Evolutionary conservation across 1,284 basidiomycete species (phyloP).

Genomic region (Fistulinella cinereoalba): DNA sequence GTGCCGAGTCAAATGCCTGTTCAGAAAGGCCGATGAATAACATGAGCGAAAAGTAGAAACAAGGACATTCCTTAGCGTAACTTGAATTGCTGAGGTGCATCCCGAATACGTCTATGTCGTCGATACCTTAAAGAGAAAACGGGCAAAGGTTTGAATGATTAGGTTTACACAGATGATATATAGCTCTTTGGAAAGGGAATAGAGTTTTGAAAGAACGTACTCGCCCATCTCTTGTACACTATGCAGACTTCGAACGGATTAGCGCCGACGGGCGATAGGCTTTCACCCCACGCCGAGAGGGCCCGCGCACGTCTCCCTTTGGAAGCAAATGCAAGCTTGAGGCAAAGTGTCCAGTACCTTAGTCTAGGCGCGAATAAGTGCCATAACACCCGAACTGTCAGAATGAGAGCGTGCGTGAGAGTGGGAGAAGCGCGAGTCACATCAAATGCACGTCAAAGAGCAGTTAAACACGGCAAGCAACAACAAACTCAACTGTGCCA

Average conservation of each 20-base stretch:
- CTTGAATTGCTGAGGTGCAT: conserved; percentile 76
- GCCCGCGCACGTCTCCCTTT: conserved; percentile 37
- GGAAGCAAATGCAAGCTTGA: conserved; percentile 43
- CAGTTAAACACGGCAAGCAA: neutral
- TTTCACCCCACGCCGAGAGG: conserved; percentile 43
- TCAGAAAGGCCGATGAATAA: neutral
- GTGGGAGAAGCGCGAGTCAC: no score
- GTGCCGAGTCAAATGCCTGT: conserved; percentile 44
- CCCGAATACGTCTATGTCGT: conserved; percentile 63
- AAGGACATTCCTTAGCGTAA: conserved; percentile 59
- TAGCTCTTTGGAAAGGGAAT: neutral
- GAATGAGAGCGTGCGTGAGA: neutral
- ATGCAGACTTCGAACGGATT: conserved; percentile 50
- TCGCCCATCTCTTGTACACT: conserved; percentile 50
- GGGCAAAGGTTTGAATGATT: no score
- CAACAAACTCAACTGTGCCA: conserved; percentile 63
- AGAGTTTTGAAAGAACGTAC: conserved; percentile 40
- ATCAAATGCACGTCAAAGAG: neutral
- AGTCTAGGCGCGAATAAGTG: conserved; percentile 44
- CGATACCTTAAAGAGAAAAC: conserved; percentile 43
- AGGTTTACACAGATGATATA: no score
- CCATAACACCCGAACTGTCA: conserved; percentile 55
- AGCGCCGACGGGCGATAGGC: conserved; percentile 51
- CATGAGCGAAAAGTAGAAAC: neutral
- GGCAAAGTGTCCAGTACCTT: conserved; percentile 34